phyloP scores from a whole-genome alignment of 192 early-diverging fungal genomes.

The Coemansia sp. region DNA sequence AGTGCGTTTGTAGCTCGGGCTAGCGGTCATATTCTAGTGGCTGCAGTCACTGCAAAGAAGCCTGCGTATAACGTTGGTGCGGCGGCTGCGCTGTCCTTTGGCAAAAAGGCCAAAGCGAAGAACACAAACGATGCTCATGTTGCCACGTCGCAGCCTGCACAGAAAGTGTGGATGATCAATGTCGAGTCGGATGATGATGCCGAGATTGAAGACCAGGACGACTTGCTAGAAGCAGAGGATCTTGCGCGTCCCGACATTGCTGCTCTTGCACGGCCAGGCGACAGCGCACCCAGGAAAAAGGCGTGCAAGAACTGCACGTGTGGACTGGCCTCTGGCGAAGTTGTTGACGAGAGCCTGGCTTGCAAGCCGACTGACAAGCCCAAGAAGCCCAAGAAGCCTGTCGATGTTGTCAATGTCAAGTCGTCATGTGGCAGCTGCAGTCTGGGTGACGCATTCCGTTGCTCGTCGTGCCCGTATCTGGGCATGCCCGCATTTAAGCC shows the following conservation, averaged over 20 bases:
- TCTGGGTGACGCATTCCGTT: constrained; percentile 97
- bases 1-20: constrained; percentile 50
- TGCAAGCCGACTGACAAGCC: constrained; percentile 56
- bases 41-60: constrained; percentile 60
- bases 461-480: constrained; percentile 90
- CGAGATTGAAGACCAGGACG: constrained; percentile 85
- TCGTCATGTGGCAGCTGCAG: constrained; percentile 78
- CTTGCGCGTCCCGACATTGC: constrained; percentile 66
- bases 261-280: constrained; percentile 63
- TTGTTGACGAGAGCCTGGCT: constrained; percentile 50
- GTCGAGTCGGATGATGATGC: constrained; percentile 74
- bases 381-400: constrained; percentile 46
- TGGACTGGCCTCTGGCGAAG: constrained; percentile 79
- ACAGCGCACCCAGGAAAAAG: constrained; percentile 77
- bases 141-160: constrained; percentile 22
- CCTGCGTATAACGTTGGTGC: constrained; percentile 86
- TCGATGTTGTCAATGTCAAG: constrained; percentile 57
- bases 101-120: constrained; percentile 60
- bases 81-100: constrained; percentile 75
- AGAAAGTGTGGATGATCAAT: constrained; percentile 71
- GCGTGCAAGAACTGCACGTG: constrained; percentile 98
- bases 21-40: constrained; percentile 37
- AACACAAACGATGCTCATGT: constrained; percentile 33
- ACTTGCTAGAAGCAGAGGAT: constrained; percentile 80
- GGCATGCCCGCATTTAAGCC: constrained; percentile 97